These are phyloP conservation scores for Cinnamomum chago DNA, from an alignment of 164 flowering plant genomes.

Conservation along the genomic window DNA sequence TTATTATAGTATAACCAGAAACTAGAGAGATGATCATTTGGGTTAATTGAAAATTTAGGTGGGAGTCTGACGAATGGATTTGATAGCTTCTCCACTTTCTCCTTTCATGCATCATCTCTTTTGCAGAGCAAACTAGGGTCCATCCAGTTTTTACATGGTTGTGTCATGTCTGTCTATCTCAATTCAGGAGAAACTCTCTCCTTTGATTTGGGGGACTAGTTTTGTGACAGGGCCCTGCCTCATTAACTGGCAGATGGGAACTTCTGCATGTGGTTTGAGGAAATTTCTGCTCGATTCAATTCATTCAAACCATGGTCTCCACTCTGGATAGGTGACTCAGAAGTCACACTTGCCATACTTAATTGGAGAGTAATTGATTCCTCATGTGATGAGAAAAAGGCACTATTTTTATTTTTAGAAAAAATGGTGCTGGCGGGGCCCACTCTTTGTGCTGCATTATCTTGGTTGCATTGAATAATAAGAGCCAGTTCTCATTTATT, in stretches of 20 bases:
- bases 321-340: background rate
- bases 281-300: background rate
- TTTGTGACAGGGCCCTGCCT: background rate
- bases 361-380: too few species aligned
- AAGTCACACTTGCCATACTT: background rate
- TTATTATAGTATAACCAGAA: too few species aligned
- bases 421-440: too few species aligned
- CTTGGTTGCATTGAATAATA: too few species aligned
- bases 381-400: too few species aligned
- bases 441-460: too few species aligned
- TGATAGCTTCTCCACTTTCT: background rate
- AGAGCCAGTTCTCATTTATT: too few species aligned
- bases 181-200: background rate
- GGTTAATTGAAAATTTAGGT: background rate
- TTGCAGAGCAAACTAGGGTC: background rate
- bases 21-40: background rate
- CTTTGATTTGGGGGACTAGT: background rate
- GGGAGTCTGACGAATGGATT: background rate
- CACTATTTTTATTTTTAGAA: too few species aligned
- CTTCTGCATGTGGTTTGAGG: too few species aligned
- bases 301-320: background rate
- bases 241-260: background rate
- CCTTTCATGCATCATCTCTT: background rate
- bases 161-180: background rate
- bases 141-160: background rate